Evolutionary conservation across 2,329 filamentous ascomycete genomes (phyloP).

Genomic region (Xylariaceae sp.): DNA sequence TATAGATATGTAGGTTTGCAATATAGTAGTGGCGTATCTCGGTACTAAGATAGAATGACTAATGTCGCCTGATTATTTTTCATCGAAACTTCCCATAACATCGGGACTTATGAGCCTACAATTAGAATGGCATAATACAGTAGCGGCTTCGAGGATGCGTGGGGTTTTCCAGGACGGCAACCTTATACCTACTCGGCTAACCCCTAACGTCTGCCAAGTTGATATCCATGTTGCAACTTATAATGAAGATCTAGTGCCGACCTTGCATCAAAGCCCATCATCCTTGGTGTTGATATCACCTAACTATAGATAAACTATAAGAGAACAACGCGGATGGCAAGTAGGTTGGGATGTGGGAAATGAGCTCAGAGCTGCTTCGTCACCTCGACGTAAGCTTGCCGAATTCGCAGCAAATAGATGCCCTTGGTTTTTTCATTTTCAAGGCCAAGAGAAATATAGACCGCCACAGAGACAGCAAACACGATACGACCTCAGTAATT

Average conservation of each 20-base stretch:
- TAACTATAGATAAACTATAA: not conserved
- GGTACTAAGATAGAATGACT: not conserved
- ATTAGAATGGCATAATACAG: not conserved
- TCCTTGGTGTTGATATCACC: not conserved
- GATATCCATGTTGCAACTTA: not conserved
- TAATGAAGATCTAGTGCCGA: not conserved
- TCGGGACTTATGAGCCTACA: not conserved
- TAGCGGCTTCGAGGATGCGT: not conserved
- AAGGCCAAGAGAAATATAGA: not conserved
- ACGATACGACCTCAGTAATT: not conserved
- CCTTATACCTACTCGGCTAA: not conserved
- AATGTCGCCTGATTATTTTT: not conserved
- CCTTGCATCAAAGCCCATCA: not conserved
- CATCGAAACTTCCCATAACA: not conserved
- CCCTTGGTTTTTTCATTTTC: not conserved
- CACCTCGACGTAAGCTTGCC: not conserved
- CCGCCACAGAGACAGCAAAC: not conserved
- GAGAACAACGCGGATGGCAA: not conserved
- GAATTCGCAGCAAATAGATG: not conserved
- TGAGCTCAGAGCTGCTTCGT: not conserved
- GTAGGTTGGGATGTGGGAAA: not conserved
- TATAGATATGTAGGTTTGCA: not conserved
- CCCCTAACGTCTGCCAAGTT: not conserved
- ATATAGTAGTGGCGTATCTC: not conserved
- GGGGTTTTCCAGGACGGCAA: not conserved